Evolutionary conservation across 2,329 filamentous ascomycete genomes (phyloP), one percentile per base, ranked within the genome.

Genomic region (Neocucurbitaria cava): DNA sequence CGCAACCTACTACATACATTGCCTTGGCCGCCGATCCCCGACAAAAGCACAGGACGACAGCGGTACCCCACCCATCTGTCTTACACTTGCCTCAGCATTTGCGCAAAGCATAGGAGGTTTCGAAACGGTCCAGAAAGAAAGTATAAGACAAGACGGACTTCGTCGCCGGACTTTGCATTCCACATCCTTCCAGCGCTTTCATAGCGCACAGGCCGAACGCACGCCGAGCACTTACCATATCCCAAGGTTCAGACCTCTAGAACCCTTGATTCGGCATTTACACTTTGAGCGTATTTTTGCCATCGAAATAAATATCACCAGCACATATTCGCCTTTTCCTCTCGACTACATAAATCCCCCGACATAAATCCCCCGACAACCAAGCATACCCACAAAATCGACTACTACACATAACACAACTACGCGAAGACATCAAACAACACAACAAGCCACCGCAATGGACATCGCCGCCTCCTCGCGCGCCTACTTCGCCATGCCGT

Each of bases 401-500:
- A n/a, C n/a, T n/a, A n/a, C n/a, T n/a, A 15, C 31, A 5, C 24
- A 31, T 18, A 38, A 17, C 35, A 4, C 20, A 23, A 38, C 35
- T 6, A 24, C 21, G 15, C n/a, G 26, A 50, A 23, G n/a, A n/a
- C n/a, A n/a, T n/a, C n/a, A n/a, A n/a, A n/a, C n/a, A n/a, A n/a
- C n/a, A n/a, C n/a, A n/a, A n/a, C n/a, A n/a, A n/a, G n/a, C n/a
- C n/a, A n/a, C n/a, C n/a, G 33, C 43, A 43, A 72, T 72, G 69
- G 69, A 72, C 49, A 71, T 72, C 55, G 66, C 65, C 46, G 54
- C 61, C 24, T 68, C 68, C 28, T 71, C 69, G 28, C 69, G 70
- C 58, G 56, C 64, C 46, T 70, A 67, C 67, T 72, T 72, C 61
- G 59, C 68, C 54, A 70, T 69, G 65, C 69, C 69, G 38, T 72